phyloP scores from a whole-genome alignment of 345 rosid species.

The Tarenaya hassleriana region DNA sequence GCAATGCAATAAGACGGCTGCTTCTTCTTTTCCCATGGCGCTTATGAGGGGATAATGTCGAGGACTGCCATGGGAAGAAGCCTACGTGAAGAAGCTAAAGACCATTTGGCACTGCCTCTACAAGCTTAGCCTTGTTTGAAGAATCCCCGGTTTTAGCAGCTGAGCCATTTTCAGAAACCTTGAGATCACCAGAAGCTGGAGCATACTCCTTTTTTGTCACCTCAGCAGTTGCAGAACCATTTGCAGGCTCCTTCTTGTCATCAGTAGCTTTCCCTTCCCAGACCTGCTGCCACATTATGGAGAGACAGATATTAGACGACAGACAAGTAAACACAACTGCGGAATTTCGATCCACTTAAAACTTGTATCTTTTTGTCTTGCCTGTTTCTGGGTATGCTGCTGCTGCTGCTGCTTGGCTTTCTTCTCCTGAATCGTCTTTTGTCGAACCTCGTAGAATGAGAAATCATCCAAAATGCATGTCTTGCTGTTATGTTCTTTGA shows the following conservation, averaged over 20 bases:
- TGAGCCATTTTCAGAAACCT: too few relatives aligned
- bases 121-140: constrained; percentile 21
- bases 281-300: constrained; percentile 23
- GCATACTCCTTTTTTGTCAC: too few relatives aligned
- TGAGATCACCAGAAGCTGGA: constrained; percentile 25
- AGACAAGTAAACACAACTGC: background rate
- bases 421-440: constrained; percentile 75
- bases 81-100: constrained; percentile 28
- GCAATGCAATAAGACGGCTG: too few relatives aligned
- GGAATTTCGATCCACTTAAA: background rate
- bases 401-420: constrained; percentile 68
- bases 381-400: constrained; percentile 51
- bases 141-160: constrained; percentile 23
- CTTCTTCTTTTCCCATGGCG: too few relatives aligned
- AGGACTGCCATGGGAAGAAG: constrained; percentile 20
- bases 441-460: constrained; percentile 69
- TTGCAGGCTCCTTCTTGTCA: constrained; percentile 30
- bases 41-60: background rate
- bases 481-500: constrained; percentile 67
- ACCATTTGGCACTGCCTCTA: constrained; percentile 31
- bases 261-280: constrained; percentile 36
- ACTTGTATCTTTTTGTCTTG: constrained; percentile 19
- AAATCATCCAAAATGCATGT: constrained; percentile 89
- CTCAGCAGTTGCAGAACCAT: constrained; percentile 21
- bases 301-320: background rate